phyloP scores from a whole-genome alignment of 2,329 filamentous ascomycete genomes.

The Clarireedia monteithiana region DNA sequence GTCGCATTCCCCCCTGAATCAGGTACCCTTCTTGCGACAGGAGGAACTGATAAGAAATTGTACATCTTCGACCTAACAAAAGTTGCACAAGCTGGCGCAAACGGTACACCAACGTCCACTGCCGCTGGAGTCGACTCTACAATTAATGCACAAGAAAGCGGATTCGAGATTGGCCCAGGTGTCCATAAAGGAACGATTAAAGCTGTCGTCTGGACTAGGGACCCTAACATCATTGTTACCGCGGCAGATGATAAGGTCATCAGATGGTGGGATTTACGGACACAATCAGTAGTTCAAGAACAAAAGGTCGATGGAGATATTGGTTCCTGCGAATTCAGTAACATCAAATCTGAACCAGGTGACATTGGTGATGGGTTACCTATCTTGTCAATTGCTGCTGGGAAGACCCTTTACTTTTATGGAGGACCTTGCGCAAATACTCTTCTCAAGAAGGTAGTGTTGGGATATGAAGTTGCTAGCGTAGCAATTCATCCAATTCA shows the following conservation, averaged over 20 bases:
- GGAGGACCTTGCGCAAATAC: slow-evolving; percentile 63
- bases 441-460: slow-evolving; percentile 69
- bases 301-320: slow-evolving; percentile 77
- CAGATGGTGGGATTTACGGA: slow-evolving; percentile 87
- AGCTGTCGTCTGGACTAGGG: slow-evolving; percentile 87
- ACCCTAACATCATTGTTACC: slow-evolving; percentile 83
- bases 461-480: slow-evolving; percentile 81
- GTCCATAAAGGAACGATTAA: slow-evolving; percentile 87
- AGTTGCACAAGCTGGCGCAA: slow-evolving; percentile 26
- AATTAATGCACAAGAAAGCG: slow-evolving; percentile 50
- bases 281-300: slow-evolving; percentile 65
- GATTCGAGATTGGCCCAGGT: slow-evolving; percentile 82
- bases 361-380: slow-evolving; percentile 61
- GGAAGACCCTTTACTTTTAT: slow-evolving; percentile 91
- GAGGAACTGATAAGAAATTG: slow-evolving; percentile 93
- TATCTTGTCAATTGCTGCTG: slow-evolving; percentile 84
- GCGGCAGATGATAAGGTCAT: slow-evolving; percentile 86
- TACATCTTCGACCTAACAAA: slow-evolving; percentile 80
- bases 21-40: slow-evolving; percentile 81
- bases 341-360: slow-evolving; percentile 51
- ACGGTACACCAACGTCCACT: slow-evolving; percentile 20
- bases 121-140: slow-evolving; percentile 30
- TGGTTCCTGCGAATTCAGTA: slow-evolving; percentile 82
- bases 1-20: slow-evolving; percentile 81
- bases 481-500: slow-evolving; percentile 79